Conservation (phyloP, 2,329 filamentous ascomycete genomes). For the Pseudohalonectria lignicola region DNA sequence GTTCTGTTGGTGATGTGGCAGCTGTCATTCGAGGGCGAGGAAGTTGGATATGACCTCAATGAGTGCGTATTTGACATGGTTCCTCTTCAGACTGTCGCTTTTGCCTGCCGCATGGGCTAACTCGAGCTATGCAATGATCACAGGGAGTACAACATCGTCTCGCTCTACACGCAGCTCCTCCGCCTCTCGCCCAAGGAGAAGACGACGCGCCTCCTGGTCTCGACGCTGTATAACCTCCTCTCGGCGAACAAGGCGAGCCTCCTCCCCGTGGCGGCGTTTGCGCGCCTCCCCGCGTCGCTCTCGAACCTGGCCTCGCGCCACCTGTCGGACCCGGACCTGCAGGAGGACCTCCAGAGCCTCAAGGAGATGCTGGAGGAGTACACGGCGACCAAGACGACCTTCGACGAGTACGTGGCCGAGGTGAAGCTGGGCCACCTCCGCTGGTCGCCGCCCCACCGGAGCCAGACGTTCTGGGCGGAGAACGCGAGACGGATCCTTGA, state of each 20-base stretch:
- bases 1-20: slow-evolving; percentile 93
- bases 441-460: slow-evolving; percentile 88
- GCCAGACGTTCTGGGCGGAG: slow-evolving; percentile 80
- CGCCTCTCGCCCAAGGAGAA: slow-evolving; percentile 95
- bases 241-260: slow-evolving; percentile 56
- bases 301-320: slow-evolving; percentile 52
- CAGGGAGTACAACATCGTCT: slow-evolving; percentile 85
- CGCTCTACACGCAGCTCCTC: slow-evolving; percentile 85
- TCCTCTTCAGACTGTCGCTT: not conserved
- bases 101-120: not conserved
- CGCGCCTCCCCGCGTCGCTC: slow-evolving; percentile 62
- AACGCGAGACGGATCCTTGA: slow-evolving; percentile 84
- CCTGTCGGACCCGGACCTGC: slow-evolving; percentile 52
- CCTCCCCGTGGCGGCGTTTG: slow-evolving; percentile 78
- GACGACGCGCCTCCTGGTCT: slow-evolving; percentile 82
- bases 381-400: slow-evolving; percentile 61
- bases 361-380: slow-evolving; percentile 56
- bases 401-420: slow-evolving; percentile 85
- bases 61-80: slow-evolving; percentile 48
- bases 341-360: slow-evolving; percentile 49
- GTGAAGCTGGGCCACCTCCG: slow-evolving; percentile 77
- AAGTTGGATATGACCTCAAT: slow-evolving; percentile 65
- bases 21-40: slow-evolving; percentile 82
- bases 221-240: slow-evolving; percentile 81
- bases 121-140: too few species aligned